Evolutionary conservation across 225 moss, liverwort and hornwort genomes (phyloP).

Genomic region (Pseudoscleropodium purum): DNA sequence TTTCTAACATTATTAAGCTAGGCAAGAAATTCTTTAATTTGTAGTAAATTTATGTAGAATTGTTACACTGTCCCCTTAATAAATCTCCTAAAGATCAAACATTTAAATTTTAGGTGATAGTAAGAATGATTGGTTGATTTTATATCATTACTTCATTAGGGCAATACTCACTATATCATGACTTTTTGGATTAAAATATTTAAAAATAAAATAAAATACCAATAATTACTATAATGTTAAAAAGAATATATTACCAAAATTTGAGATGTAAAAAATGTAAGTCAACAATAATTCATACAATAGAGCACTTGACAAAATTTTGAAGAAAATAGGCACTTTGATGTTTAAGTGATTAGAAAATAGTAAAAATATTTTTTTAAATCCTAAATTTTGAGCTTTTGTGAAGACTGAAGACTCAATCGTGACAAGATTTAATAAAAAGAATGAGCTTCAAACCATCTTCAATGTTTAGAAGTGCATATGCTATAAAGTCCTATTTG

Average conservation of each 20-base stretch:
- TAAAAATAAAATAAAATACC: neutral
- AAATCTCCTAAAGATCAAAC: neutral
- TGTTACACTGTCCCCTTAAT: neutral
- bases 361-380: neutral
- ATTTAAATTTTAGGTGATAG: neutral
- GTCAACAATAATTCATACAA: neutral
- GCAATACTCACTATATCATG: neutral
- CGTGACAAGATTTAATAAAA: neutral
- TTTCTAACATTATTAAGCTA: neutral
- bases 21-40: neutral
- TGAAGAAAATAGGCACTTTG: neutral
- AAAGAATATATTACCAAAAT: neutral
- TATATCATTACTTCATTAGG: neutral
- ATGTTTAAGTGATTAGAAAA: neutral
- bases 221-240: neutral
- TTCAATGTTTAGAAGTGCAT: accelerated
- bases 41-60: neutral
- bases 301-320: neutral
- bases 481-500: accelerated
- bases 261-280: neutral
- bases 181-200: neutral
- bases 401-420: neutral
- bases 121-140: neutral
- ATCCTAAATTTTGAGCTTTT: neutral
- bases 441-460: neutral